Evolutionary conservation across 2,329 filamentous ascomycete genomes (phyloP).

Genomic region (Saccharata proteae): DNA sequence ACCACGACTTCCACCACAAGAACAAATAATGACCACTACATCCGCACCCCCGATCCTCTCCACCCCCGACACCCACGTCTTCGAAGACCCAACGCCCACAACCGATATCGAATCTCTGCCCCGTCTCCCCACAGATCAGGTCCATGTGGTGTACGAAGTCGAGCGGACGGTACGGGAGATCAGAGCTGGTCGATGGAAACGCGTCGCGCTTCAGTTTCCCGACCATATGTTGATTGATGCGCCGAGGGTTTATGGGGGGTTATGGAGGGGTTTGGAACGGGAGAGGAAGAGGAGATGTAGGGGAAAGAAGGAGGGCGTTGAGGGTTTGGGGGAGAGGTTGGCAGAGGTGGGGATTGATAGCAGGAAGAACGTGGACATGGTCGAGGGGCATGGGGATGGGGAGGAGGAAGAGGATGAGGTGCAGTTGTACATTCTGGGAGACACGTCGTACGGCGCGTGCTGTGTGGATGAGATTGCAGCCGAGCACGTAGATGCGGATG

Average conservation of each 20-base stretch:
- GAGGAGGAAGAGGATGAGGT: constrained; percentile 22
- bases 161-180: constrained; percentile 68
- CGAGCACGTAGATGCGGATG: constrained; percentile 81
- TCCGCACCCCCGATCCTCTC: constrained; percentile 40
- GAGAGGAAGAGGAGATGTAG: constrained; percentile 1
- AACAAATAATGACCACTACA: constrained; percentile 1
- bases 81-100: constrained; percentile 40
- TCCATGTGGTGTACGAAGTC: constrained; percentile 74
- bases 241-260: constrained; percentile 59
- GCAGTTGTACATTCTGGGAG: constrained; percentile 71
- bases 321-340: constrained; percentile 1
- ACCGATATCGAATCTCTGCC: constrained; percentile 22
- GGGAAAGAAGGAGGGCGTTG: neutral
- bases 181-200: constrained; percentile 54
- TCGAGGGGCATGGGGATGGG: neutral
- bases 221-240: constrained; percentile 86
- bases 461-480: constrained; percentile 96
- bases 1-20: neutral
- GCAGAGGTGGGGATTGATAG: constrained; percentile 2
- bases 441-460: constrained; percentile 94
- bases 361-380: neutral
- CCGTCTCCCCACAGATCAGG: constrained; percentile 51
- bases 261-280: constrained; percentile 39
- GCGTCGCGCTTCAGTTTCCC: constrained; percentile 88
- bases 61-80: constrained; percentile 49